phyloP scores from a whole-genome alignment of 495 filamentous ascomycete species.

The Astrocystis sublimbata region DNA sequence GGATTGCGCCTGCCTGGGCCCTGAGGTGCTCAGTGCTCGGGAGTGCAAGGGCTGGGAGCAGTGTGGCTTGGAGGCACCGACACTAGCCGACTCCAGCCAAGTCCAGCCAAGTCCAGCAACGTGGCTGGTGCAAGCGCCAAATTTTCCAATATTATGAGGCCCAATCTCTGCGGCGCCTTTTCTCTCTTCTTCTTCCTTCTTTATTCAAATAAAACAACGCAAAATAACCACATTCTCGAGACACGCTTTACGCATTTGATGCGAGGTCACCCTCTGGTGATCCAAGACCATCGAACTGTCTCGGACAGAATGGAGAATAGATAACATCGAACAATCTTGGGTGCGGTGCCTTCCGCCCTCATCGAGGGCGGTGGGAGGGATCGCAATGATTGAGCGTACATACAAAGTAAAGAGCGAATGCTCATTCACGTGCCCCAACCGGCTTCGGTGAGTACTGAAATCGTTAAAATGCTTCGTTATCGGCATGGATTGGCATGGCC shows the following conservation, averaged over 20 bases:
- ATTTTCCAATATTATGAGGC: too few relatives aligned
- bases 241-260: conserved; percentile 43
- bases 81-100: background rate
- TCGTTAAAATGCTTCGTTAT: too few relatives aligned
- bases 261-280: conserved; percentile 42
- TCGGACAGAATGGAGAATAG: conserved; percentile 56
- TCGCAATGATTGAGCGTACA: conserved; percentile 61
- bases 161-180: background rate
- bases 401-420: too few relatives aligned
- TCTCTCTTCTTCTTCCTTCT: conserved; percentile 38
- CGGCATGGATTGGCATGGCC: too few relatives aligned
- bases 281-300: conserved; percentile 51
- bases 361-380: conserved; percentile 45
- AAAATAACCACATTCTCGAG: conserved; percentile 53
- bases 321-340: conserved; percentile 56
- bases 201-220: conserved; percentile 54
- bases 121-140: conserved; percentile 16
- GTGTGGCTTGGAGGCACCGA: conserved; percentile 20
- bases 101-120: background rate
- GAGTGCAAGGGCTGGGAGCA: background rate
- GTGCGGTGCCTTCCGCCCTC: conserved; percentile 53
- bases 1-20: background rate
- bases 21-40: too few relatives aligned
- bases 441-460: too few relatives aligned
- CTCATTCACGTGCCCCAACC: too few relatives aligned